Base-by-base conservation (phyloP, 2,329 filamentous ascomycete species). In the Diplocarpon mali region DNA sequence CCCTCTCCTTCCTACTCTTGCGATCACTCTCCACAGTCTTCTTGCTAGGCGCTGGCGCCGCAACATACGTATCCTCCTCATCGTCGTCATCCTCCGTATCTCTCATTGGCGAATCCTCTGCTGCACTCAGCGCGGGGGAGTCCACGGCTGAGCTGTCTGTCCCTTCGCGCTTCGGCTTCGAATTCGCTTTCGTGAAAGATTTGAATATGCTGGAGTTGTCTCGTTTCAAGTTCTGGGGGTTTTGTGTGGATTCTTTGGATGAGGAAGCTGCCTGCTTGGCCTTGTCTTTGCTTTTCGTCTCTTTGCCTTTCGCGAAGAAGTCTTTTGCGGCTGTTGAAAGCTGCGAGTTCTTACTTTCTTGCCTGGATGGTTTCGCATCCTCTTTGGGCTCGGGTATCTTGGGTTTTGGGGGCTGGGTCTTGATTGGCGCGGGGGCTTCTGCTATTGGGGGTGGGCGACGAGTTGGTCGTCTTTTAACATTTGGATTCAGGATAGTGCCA, bases 401-500 rank as follows among this genome's bases (percentile, higher is more conserved):
- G n/a, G 41, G 35, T 34, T 48, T 44, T 49, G 51, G 9, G 48
- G 17, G 20, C 55, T 55, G 31, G 42, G 46, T 30, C 30, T 45
- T 47, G 24, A 56, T 51, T 16, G 51, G 17, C 54, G 52, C 31
- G 48, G 48, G 46, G 59, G 69, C 69, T 15, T 64, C 56, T 3
- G 66, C 42, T 54, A 42, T 47, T 15, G 40, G 52, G 7, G 41
- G 57, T 55, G 53, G 53, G 14, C 41, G 56, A 8, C 55, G 50
- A 8, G 44, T 54, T 17, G 57, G 66, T 47, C 75, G 67, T 40
- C 65, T 68, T 24, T 67, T 68, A n/a, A 83, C 78, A 54, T 82
- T 68, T 2, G 76, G 71, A 56, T 94, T 95, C 41, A 73, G 69
- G 48, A 95, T 89, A 41, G 78, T 76, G 6, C 87, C 85, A 58